A percentile compares a stretch with the other conserved stretches of the same genome.
Conservation (phyloP, 768 basidiomycete genomes). For the Mycena pura region DNA sequence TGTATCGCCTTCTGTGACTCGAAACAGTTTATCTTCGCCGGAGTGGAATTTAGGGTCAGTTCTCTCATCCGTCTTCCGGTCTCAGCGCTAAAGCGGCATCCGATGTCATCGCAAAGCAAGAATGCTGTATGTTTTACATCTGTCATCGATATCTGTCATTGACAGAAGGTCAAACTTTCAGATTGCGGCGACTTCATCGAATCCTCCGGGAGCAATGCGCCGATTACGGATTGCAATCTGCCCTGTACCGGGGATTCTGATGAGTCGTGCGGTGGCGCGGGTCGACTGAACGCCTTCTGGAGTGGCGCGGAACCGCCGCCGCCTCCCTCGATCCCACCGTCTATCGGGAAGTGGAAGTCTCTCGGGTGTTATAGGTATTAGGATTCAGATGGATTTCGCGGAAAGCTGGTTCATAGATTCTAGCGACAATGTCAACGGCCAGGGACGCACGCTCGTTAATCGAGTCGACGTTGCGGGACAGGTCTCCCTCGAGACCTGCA, state of each 20-base stretch:
- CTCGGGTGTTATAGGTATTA: slow-evolving; percentile 77
- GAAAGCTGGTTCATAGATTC: slow-evolving; percentile 32
- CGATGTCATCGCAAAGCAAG: slow-evolving; percentile 32
- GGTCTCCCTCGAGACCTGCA: slow-evolving; percentile 64
- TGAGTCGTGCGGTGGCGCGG: slow-evolving; percentile 67
- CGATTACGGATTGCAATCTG: slow-evolving; percentile 63
- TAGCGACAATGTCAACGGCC: slow-evolving; percentile 53
- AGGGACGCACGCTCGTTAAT: slow-evolving; percentile 46
- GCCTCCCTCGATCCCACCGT: slow-evolving; percentile 57
- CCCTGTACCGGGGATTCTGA: slow-evolving; percentile 63
- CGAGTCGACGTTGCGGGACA: slow-evolving; percentile 42
- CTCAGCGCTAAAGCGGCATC: too few relatives aligned
- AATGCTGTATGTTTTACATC: slow-evolving; percentile 59
- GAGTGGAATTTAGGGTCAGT: slow-evolving; percentile 62
- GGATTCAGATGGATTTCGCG: slow-evolving; percentile 40
- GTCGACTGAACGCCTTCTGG: slow-evolving; percentile 68
- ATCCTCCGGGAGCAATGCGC: slow-evolving; percentile 51
- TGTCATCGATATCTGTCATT: not conserved
- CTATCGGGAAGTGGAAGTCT: slow-evolving; percentile 68
- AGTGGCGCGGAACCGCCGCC: slow-evolving; percentile 64
- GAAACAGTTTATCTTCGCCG: slow-evolving; percentile 66
- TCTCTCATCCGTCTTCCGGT: slow-evolving; percentile 6
- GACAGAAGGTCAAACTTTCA: slow-evolving; percentile 34
- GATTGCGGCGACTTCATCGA: slow-evolving; percentile 69
- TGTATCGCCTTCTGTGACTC: slow-evolving; percentile 57